These are phyloP conservation scores for Wallacemonas rigidus DNA, from an alignment of 208 protist species.

Conservation along the genomic window DNA sequence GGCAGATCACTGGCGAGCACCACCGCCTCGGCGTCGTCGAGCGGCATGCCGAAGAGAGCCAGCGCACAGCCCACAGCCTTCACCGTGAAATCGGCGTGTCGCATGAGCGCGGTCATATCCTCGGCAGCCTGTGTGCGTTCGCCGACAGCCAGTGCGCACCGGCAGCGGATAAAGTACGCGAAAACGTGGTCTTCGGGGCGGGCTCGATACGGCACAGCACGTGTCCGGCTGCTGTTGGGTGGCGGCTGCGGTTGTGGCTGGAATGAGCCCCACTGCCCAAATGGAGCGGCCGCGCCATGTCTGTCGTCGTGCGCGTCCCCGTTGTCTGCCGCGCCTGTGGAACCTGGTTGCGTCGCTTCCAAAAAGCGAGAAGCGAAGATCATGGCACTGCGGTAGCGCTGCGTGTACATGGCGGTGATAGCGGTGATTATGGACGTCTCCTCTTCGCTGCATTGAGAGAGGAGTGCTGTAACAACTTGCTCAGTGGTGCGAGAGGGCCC, in stretches of 20 bases:
- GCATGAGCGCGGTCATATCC: conserved; percentile 50
- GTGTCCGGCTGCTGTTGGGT: too few relatives aligned
- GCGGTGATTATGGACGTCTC: conserved; percentile 65
- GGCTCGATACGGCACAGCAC: conserved; percentile 9
- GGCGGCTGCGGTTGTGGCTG: too few relatives aligned
- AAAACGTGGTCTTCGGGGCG: conserved; percentile 25
- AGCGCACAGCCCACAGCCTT: conserved; percentile 48
- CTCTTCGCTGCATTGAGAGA: conserved; percentile 50
- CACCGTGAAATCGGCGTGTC: conserved; percentile 27
- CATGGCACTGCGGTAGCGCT: conserved; percentile 69
- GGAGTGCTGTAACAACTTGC: conserved; percentile 42
- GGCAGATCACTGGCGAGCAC: conserved; percentile 28
- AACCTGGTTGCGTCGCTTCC: neutral
- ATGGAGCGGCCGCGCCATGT: too few relatives aligned
- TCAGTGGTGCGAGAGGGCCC: conserved; percentile 10
- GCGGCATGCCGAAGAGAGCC: conserved; percentile 54
- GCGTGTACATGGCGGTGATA: conserved; percentile 50
- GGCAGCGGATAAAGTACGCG: conserved; percentile 51
- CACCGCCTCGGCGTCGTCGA: conserved; percentile 41
- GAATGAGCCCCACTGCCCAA: too few relatives aligned
- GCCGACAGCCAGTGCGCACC: conserved; percentile 53
- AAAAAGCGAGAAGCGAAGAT: conserved; percentile 40
- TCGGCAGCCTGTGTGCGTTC: conserved; percentile 55
- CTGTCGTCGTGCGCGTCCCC: too few relatives aligned
- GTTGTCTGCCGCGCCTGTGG: too few relatives aligned